Conservation (phyloP, 2,329 filamentous ascomycete genomes). For the Kalmusia sp. region DNA sequence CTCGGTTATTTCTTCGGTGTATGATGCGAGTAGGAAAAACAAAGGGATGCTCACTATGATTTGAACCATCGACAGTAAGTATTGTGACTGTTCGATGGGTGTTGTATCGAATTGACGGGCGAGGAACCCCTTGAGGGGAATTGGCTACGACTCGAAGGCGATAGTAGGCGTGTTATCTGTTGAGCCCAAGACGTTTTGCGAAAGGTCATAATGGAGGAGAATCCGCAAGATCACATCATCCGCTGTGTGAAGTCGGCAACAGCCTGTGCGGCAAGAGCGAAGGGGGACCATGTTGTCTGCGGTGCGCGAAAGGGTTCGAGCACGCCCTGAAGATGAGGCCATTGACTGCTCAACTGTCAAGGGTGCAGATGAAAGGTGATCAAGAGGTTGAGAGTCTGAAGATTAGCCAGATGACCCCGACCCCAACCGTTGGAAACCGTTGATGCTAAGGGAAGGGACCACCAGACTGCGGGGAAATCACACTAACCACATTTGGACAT, state of each 20-base stretch:
- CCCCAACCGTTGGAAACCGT: slow-evolving; percentile 5
- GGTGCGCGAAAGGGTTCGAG: neutral
- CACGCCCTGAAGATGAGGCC: neutral
- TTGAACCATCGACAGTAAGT: no score
- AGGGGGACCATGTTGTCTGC: neutral
- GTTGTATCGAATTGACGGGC: no score
- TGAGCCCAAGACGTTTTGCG: no score
- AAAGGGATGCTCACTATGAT: neutral
- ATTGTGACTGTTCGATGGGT: no score
- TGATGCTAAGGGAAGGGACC: slow-evolving; percentile 6
- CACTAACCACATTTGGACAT: slow-evolving; percentile 14
- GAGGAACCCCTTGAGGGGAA: no score
- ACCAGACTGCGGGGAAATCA: slow-evolving; percentile 19
- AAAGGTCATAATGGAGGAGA: no score
- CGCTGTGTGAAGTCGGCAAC: neutral
- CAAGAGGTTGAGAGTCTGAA: slow-evolving; percentile 10
- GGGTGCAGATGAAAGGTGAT: neutral
- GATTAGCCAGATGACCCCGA: slow-evolving; percentile 5
- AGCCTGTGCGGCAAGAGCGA: neutral
- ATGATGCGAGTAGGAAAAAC: neutral
- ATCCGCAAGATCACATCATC: neutral
- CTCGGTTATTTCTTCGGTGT: neutral
- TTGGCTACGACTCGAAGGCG: no score
- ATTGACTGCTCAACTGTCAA: neutral
- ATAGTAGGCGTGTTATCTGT: no score